Evolutionary conservation across 164 flowering plant genomes (phyloP), one percentile per base, ranked within the genome.

Genomic region (Chimonanthus salicifolius): DNA sequence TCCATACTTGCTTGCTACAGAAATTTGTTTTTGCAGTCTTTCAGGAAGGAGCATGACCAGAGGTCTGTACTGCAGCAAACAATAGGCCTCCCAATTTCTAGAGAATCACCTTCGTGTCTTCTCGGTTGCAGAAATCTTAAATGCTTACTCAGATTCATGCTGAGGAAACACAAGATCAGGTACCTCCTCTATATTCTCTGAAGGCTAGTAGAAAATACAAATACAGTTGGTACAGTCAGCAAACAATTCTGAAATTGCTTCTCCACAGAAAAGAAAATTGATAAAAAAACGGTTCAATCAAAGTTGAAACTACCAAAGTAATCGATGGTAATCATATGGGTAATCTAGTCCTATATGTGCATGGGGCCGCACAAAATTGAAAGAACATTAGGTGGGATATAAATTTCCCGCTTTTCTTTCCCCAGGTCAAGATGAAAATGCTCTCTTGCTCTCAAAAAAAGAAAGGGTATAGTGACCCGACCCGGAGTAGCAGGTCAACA

Each of bases 171-270:
- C 62, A 60, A 83, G 49, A 77, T 85, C 86, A 20, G 94, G 89
- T 46, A 87, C 91, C 80, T 81, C 90, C 74, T 94, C 96, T 62
- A 92, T 88, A 49, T 89, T 85, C 70, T 80, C 82, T 11, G 85
- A 82, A 73, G 96, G 90, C 96, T 93, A 78, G 69, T 67, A 18
- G 63, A 50, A 74, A 45, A 68, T 21, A 13, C 18, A 71, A 68
- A 45, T 60, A 1, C n/a, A 58, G 70, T 51, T 7, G 15, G 50
- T 46, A 58, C 3, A 18, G 46, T 9, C 33, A 71, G 11, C 13
- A 5, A 13, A 47, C 3, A 43, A 13, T n/a, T 50, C 21, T 49
- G 54, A 33, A 47, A 65, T 67, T 7, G 46, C 10, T 16, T 44
- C 45, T 3, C 33, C 4, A 69, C 47, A 20, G 49, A 45, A 9